phyloP scores from a whole-genome alignment of 345 rosid genomes.

The Gossypium bickii region DNA sequence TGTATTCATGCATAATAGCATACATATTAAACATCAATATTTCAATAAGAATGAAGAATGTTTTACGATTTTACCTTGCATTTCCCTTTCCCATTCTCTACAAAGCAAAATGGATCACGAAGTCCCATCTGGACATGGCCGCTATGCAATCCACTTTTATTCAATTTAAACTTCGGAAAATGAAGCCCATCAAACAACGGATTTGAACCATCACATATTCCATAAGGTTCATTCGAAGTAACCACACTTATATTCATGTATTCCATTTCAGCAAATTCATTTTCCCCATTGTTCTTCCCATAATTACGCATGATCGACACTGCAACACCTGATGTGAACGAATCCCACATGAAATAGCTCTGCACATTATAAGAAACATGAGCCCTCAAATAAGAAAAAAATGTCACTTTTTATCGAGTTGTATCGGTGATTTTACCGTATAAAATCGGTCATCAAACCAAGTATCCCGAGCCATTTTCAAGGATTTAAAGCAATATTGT shows the following conservation, averaged over 20 bases:
- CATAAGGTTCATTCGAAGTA: slow-evolving; percentile 81
- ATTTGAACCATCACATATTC: slow-evolving; percentile 65
- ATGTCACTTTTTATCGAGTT: too few species aligned
- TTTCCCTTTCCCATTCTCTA: slow-evolving; percentile 54
- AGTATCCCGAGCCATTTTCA: slow-evolving; percentile 73
- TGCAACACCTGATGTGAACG: slow-evolving; percentile 76
- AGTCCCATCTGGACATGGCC: slow-evolving; percentile 83
- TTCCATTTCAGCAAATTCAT: slow-evolving; percentile 84
- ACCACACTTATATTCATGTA: slow-evolving; percentile 79
- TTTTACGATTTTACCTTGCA: slow-evolving; percentile 51
- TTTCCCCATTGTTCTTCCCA: slow-evolving; percentile 35
- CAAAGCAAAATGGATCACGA: slow-evolving; percentile 60
- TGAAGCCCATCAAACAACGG: slow-evolving; percentile 58
- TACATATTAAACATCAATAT: not conserved
- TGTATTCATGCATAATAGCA: not conserved
- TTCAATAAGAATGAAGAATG: not conserved
- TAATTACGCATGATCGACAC: slow-evolving; percentile 59
- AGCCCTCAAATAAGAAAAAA: too few species aligned
- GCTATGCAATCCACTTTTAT: slow-evolving; percentile 64
- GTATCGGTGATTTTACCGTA: slow-evolving; percentile 27
- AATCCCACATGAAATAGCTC: slow-evolving; percentile 99
- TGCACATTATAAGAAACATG: slow-evolving; percentile 18
- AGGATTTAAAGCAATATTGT: slow-evolving; percentile 64
- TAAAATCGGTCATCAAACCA: slow-evolving; percentile 46
- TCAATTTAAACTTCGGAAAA: slow-evolving; percentile 57